Percentiles rank a stretch among this genome's conserved stretches.
Conservation (phyloP, 176 grass and related monocot species). For the Typha latifolia region DNA sequence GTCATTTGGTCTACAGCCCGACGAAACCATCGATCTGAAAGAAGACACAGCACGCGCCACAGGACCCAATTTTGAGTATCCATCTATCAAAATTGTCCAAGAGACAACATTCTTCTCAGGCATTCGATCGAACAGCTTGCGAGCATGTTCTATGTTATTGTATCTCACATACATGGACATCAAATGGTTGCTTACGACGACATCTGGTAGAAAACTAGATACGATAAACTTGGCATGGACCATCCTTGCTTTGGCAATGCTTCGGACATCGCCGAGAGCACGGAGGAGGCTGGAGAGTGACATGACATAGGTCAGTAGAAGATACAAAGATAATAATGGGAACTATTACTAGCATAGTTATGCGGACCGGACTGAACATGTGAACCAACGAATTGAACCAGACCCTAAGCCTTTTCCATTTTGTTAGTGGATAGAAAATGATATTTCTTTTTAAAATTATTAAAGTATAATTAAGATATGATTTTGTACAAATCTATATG, state of each 20-base stretch:
- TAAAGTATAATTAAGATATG: too few species aligned
- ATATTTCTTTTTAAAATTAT: too few species aligned
- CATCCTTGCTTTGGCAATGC: neutral
- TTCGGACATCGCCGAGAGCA: neutral
- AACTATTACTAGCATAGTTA: too few species aligned
- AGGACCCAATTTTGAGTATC: slow-evolving; percentile 1
- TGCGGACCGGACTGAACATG: too few species aligned
- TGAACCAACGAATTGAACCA: too few species aligned
- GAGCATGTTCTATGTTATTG: neutral
- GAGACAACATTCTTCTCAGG: slow-evolving; percentile 11
- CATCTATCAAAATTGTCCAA: slow-evolving; percentile 10
- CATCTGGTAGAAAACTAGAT: neutral
- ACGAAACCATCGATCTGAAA: neutral
- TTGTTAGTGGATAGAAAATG: too few species aligned
- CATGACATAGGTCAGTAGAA: neutral
- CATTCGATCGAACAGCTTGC: slow-evolving; percentile 13
- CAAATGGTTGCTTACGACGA: slow-evolving; percentile 3
- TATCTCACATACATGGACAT: neutral
- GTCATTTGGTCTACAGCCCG: neutral
- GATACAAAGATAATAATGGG: neutral
- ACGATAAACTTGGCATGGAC: neutral
- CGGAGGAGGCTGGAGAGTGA: neutral
- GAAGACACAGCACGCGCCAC: neutral
- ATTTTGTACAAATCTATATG: too few species aligned
- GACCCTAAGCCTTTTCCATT: too few species aligned